Percentiles rank a stretch among this genome's conserved stretches.
phyloP scores from a whole-genome alignment of 1,139 yeast genomes.

The Entelexis paramagnoliae region DNA sequence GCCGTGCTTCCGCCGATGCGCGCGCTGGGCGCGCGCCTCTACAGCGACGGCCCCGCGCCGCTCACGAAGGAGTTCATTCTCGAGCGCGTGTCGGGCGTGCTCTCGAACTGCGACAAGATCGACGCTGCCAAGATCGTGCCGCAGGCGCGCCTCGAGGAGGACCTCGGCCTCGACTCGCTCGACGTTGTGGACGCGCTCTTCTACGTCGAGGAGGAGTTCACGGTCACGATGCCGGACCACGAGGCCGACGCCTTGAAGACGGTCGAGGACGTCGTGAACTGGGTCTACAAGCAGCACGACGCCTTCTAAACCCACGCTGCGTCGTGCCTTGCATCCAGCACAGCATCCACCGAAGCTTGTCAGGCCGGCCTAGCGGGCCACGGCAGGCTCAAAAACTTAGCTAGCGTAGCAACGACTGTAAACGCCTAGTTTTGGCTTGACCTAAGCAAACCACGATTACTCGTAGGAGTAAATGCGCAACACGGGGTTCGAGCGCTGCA shows the following conservation, averaged over 20 bases:
- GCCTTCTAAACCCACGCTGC: slow-evolving; percentile 24
- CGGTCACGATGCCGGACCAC: slow-evolving; percentile 67
- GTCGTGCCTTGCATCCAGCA: no score
- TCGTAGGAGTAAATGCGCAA: no score
- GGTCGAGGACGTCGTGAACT: slow-evolving; percentile 71
- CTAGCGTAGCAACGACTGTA: no score
- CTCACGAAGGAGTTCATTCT: slow-evolving; percentile 40
- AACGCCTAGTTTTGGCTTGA: no score
- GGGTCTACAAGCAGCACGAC: slow-evolving; percentile 61
- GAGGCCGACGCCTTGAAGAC: slow-evolving; percentile 78
- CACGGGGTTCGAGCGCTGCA: no score
- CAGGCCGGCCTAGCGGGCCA: no score
- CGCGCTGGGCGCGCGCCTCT: slow-evolving; percentile 23
- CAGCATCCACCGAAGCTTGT: no score
- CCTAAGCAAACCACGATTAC: no score
- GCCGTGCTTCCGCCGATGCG: background rate
- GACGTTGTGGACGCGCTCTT: slow-evolving; percentile 83
- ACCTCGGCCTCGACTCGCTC: slow-evolving; percentile 75
- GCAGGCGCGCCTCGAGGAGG: slow-evolving; percentile 55
- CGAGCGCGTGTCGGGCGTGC: slow-evolving; percentile 64
- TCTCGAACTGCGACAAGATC: slow-evolving; percentile 72
- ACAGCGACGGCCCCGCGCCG: slow-evolving; percentile 32
- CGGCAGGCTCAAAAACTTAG: no score
- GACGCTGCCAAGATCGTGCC: slow-evolving; percentile 42
- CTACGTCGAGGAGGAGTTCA: slow-evolving; percentile 69